Conservation (phyloP, 345 rosid species). For the Garcia nutans region DNA sequence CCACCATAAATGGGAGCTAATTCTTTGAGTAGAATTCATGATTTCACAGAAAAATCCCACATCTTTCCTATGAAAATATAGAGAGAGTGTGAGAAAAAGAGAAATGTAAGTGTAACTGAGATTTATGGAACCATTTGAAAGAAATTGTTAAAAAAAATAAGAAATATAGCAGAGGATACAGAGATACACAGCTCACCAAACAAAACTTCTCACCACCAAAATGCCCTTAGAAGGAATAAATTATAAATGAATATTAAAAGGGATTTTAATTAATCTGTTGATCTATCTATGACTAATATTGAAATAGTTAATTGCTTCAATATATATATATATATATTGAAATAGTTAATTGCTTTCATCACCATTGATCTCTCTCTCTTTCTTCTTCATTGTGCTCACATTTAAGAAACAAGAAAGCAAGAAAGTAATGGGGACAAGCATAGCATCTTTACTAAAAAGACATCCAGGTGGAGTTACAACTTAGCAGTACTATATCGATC, state of each 20-base stretch:
- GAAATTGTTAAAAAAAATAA: conserved; percentile 12
- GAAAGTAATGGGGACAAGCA: conserved; percentile 21
- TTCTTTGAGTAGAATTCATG: conserved; percentile 40
- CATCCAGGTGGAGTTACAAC: conserved; percentile 41
- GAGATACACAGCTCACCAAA: conserved; percentile 50
- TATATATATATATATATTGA: no score
- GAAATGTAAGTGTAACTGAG: conserved; percentile 29
- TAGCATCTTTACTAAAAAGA: conserved; percentile 64
- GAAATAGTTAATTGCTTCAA: no score
- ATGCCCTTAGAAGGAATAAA: conserved; percentile 25
- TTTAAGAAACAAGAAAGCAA: conserved; percentile 29
- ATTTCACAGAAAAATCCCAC: conserved; percentile 39
- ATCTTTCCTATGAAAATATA: conserved; percentile 25
- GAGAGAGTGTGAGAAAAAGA: conserved; percentile 2
- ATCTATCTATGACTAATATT: no score
- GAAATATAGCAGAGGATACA: conserved; percentile 11
- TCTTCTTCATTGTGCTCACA: conserved; percentile 14
- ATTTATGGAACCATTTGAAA: conserved; percentile 54
- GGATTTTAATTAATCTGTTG: no score
- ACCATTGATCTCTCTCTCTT: background rate
- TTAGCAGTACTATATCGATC: conserved; percentile 19
- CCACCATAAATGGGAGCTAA: conserved; percentile 37
- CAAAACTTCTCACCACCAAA: conserved; percentile 29
- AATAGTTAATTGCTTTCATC: no score
- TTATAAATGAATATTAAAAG: conserved; percentile 2